Base-by-base conservation (phyloP, 495 filamentous ascomycete species). In the Pyrenula aspistea region DNA sequence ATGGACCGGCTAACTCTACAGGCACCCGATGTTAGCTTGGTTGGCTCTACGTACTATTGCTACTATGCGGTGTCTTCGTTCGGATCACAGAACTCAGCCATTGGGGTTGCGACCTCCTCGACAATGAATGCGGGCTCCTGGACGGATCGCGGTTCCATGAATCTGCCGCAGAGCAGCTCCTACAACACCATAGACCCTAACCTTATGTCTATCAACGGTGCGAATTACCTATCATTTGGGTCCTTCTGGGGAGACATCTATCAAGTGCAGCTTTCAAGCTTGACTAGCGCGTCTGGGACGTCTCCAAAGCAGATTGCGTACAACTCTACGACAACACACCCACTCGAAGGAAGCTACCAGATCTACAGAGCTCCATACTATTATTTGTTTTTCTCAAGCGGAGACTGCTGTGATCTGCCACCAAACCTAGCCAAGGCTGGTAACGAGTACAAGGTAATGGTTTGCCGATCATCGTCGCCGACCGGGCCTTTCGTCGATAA, bases 161-260 rank as follows among this genome's bases (percentile, higher is more conserved):
- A 79, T 1, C 66, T 87, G 50, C 53, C 64, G 2, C 81, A 78
- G 10, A 66, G 68, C 25, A 36, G 70, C 1, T 66, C 73, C 1
- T 88, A 84, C 72, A 89, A 89, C 63, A 79, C 84, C 36, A 90
- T 91, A 58, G 87, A 91, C 62, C 68, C 76, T 2, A 85, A 85
- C 67, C 72, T 85, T 36, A 68, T 86, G 61, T 70, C 61, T 12
- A 65, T 71, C 12, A 69, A 65, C 25, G 72, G 70, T 53, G 65
- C 64, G 3, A 73, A 78, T 53, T 77, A 77, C 57, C 72, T 90
- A 47, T 81, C 75, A 56, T 91, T 84, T 49, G 86, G 86, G 19
- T 80, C 75, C 23, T 90, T 84, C 73, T 90, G 85, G 85, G 65
- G 74, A 8, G 82, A 83, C 56, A 71, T 88, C 53, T 82, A 77